A percentile compares a stretch with the other conserved stretches of the same genome.
Conservation (phyloP, 1,284 basidiomycete species). For the Peniophora sp. region DNA sequence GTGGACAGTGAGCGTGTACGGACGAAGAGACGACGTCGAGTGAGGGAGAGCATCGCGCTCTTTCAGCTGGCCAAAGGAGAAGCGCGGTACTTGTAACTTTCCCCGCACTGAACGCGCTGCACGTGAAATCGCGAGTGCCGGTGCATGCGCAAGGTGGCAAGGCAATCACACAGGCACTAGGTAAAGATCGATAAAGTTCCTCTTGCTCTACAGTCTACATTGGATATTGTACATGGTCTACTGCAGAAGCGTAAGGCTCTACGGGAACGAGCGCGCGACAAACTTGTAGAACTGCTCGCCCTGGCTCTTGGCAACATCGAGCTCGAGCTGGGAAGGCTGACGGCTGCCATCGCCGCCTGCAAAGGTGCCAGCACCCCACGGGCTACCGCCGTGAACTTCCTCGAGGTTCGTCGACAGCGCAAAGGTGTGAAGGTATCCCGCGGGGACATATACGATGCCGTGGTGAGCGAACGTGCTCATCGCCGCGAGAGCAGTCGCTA, state of each 20-base stretch:
- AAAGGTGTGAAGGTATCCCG: slow-evolving; percentile 54
- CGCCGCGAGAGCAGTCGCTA: slow-evolving; percentile 49
- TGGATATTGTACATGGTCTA: background rate
- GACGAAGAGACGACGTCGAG: too few relatives aligned
- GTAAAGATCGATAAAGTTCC: too few relatives aligned
- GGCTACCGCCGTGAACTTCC: slow-evolving; percentile 69
- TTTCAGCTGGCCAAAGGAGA: too few relatives aligned
- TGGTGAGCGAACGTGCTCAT: slow-evolving; percentile 78
- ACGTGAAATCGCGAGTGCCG: too few relatives aligned
- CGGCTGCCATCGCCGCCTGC: slow-evolving; percentile 58
- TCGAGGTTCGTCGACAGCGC: slow-evolving; percentile 48
- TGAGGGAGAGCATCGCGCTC: too few relatives aligned
- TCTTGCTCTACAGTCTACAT: too few relatives aligned
- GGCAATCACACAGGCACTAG: too few relatives aligned
- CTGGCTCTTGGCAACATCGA: slow-evolving; percentile 58
- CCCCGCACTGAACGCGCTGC: too few relatives aligned
- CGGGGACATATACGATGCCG: slow-evolving; percentile 70
- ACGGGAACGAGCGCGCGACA: slow-evolving; percentile 20
- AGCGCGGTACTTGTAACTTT: too few relatives aligned
- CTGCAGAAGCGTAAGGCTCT: background rate
- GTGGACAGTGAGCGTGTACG: background rate
- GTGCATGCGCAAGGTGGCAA: too few relatives aligned
- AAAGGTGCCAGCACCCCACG: slow-evolving; percentile 73
- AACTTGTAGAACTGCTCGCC: slow-evolving; percentile 51
- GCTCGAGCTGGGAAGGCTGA: slow-evolving; percentile 54